phyloP scores from a whole-genome alignment of 345 rosid species.

The Cardiospermum halicacabum region DNA sequence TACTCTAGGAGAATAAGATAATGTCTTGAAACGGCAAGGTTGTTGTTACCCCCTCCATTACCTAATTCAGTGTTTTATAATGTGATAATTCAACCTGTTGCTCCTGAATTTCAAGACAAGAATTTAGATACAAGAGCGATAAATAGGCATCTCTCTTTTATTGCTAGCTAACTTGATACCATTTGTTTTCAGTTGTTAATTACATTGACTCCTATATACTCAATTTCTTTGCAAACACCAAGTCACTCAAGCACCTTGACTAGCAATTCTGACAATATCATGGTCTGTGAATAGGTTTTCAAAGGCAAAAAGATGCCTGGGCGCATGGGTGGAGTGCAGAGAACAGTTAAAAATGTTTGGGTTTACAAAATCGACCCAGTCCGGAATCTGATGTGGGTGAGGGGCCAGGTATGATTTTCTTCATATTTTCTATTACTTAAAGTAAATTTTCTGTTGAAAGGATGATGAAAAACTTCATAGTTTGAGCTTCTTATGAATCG shows the following conservation, averaged over 20 bases:
- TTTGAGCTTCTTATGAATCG: neutral
- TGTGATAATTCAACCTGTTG: neutral
- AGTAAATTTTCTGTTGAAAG: neutral
- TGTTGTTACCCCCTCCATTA: neutral
- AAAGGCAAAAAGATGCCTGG: conserved; percentile 97
- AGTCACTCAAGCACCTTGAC: neutral
- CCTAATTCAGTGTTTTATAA: neutral
- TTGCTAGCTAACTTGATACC: neutral
- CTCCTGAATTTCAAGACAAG: no score
- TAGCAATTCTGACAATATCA: conserved; percentile 11
- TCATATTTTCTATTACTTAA: no score
- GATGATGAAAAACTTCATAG: neutral
- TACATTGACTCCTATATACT: neutral
- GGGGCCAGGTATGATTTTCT: conserved; percentile 73
- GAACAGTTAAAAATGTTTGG: conserved; percentile 92
- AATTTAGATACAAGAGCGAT: neutral
- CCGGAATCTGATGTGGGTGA: conserved; percentile 92
- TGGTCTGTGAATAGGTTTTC: conserved; percentile 53
- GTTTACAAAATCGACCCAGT: conserved; percentile 84
- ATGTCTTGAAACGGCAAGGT: neutral
- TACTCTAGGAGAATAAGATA: neutral
- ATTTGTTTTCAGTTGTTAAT: neutral
- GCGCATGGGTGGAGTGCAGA: conserved; percentile 83
- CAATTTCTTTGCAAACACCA: neutral
- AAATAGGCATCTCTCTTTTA: neutral